Evolutionary conservation across 78 protist species (phyloP).

Genomic region (slime mould (Dictyostelium discoideum)): dicty_2.7 NC_007091.3:520501-521000

Average conservation of each 20-base stretch:
- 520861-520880: conserved; percentile 76
- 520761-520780: conserved; percentile 89
- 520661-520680: conserved; percentile 86
- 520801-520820: conserved; percentile 30
- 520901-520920: conserved; percentile 59
- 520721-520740: conserved; percentile 92
- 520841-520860: conserved; percentile 78
- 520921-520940: conserved; percentile 93
- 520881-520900: conserved; percentile 50
- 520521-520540: conserved; percentile 78
- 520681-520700: conserved; percentile 97
- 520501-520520: not conserved
- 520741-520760: conserved; percentile 96
- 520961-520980: conserved; percentile 67
- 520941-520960: conserved; percentile 93
- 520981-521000: conserved; percentile 64
- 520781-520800: conserved; percentile 79
- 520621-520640: conserved; percentile 83
- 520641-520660: conserved; percentile 47
- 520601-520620: conserved; percentile 96
- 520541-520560: conserved; percentile 67
- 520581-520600: conserved; percentile 94
- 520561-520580: conserved; percentile 69
- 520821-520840: conserved; percentile 5
- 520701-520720: conserved; percentile 90